phyloP scores from a whole-genome alignment of 2,329 filamentous ascomycete species.

The Shiraia sp. region DNA sequence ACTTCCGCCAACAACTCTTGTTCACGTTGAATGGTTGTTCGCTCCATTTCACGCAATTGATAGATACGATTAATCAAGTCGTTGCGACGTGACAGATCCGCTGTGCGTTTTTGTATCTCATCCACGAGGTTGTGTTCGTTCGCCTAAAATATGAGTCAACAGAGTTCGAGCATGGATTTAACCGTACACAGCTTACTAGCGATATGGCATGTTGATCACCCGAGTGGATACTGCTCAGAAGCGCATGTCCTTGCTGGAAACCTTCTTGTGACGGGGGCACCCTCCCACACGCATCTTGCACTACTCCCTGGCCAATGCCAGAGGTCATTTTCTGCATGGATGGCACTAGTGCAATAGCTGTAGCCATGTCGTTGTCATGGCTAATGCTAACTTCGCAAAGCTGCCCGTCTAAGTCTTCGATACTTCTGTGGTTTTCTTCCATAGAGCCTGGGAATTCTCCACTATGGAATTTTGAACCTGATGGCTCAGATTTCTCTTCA shows the following conservation, averaged over 20 bases:
- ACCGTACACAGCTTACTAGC: background rate
- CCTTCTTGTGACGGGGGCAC: background rate
- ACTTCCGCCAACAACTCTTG: background rate
- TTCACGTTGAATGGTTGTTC: background rate
- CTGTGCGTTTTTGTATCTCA: background rate
- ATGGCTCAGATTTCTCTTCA: background rate
- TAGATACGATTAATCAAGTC: background rate
- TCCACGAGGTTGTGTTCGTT: too few relatives aligned
- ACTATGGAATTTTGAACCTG: background rate
- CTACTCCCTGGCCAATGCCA: too few relatives aligned
- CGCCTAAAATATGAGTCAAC: too few relatives aligned
- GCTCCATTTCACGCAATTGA: background rate
- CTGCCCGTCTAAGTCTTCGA: slow-evolving; percentile 44
- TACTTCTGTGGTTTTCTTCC: background rate
- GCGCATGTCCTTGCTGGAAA: too few relatives aligned
- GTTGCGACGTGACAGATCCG: background rate
- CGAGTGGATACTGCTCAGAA: too few relatives aligned
- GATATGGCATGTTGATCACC: background rate
- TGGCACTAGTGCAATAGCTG: slow-evolving; percentile 66
- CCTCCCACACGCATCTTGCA: background rate
- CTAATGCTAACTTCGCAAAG: slow-evolving; percentile 78
- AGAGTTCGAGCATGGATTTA: background rate
- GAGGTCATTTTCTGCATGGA: slow-evolving; percentile 3
- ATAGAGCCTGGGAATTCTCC: background rate
- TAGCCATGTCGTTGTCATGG: slow-evolving; percentile 84